phyloP scores from a whole-genome alignment of 129 eudicot genomes.

The Glebionis coronaria region DNA sequence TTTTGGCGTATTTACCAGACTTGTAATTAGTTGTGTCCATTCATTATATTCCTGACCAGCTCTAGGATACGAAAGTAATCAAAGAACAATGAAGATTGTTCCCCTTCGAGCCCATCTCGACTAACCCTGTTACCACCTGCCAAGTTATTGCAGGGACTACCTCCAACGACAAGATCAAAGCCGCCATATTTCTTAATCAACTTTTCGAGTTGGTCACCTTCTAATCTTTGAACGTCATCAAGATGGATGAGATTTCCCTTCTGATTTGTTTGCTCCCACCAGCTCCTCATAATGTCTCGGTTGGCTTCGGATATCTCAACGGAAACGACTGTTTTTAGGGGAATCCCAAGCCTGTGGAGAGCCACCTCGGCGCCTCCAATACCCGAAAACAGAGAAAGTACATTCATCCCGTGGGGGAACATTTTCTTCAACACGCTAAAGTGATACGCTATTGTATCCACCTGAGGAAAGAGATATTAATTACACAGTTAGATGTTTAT shows the following conservation, averaged over 20 bases:
- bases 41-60: slow-evolving; percentile 49
- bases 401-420: slow-evolving; percentile 66
- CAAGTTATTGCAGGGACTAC: slow-evolving; percentile 89
- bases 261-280: slow-evolving; percentile 96
- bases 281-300: slow-evolving; percentile 58
- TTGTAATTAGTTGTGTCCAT: background rate
- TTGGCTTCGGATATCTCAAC: slow-evolving; percentile 72
- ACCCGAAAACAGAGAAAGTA: slow-evolving; percentile 81
- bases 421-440: slow-evolving; percentile 61
- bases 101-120: slow-evolving; percentile 88
- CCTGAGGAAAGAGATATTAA: slow-evolving; percentile 38
- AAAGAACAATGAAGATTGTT: slow-evolving; percentile 63
- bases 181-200: slow-evolving; percentile 45
- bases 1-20: background rate
- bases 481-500: background rate
- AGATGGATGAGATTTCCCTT: slow-evolving; percentile 56
- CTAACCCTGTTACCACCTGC: slow-evolving; percentile 81
- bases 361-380: slow-evolving; percentile 96
- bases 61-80: slow-evolving; percentile 64
- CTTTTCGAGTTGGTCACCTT: slow-evolving; percentile 38
- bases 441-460: slow-evolving; percentile 88
- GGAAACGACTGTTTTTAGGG: slow-evolving; percentile 60
- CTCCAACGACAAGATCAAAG: slow-evolving; percentile 73
- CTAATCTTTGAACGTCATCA: slow-evolving; percentile 51
- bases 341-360: slow-evolving; percentile 72